Evolutionary conservation across 1,284 basidiomycete species (phyloP).

Genomic region (Ganoderma meredithae): DNA sequence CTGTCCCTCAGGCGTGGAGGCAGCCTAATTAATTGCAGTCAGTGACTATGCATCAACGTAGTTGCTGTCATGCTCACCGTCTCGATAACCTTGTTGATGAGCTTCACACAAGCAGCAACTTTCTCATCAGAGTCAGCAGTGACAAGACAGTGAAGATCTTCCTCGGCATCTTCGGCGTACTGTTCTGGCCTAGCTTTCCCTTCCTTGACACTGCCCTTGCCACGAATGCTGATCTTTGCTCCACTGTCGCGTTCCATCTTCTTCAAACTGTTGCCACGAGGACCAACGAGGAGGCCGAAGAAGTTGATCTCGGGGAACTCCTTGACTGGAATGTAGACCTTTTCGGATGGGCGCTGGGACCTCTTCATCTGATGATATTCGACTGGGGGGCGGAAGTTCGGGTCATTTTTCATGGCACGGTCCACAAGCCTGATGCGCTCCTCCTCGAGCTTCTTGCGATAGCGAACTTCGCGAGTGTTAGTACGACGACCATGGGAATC

Average conservation of each 20-base stretch:
- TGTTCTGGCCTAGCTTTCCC: constrained; percentile 95
- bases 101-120: constrained; percentile 88
- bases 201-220: constrained; percentile 98
- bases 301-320: constrained; percentile 99
- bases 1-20: constrained; percentile 98
- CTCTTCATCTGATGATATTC: constrained; percentile 96
- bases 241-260: constrained; percentile 99
- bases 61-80: constrained; percentile 69
- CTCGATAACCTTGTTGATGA: constrained; percentile 99
- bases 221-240: constrained; percentile 98
- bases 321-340: constrained; percentile 99
- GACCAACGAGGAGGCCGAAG: constrained; percentile 97
- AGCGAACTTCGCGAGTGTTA: constrained; percentile 98
- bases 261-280: constrained; percentile 98
- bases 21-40: constrained; percentile 67
- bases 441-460: constrained; percentile 97
- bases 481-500: constrained; percentile 96
- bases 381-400: constrained; percentile 94
- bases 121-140: constrained; percentile 94
- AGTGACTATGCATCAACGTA: constrained; percentile 9
- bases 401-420: constrained; percentile 96
- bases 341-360: constrained; percentile 91
- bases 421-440: constrained; percentile 95
- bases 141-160: constrained; percentile 98
- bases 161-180: constrained; percentile 95